Evolutionary conservation across 148 eudicot genomes (phyloP).

Genomic region (Euryodendron excelsum): DNA sequence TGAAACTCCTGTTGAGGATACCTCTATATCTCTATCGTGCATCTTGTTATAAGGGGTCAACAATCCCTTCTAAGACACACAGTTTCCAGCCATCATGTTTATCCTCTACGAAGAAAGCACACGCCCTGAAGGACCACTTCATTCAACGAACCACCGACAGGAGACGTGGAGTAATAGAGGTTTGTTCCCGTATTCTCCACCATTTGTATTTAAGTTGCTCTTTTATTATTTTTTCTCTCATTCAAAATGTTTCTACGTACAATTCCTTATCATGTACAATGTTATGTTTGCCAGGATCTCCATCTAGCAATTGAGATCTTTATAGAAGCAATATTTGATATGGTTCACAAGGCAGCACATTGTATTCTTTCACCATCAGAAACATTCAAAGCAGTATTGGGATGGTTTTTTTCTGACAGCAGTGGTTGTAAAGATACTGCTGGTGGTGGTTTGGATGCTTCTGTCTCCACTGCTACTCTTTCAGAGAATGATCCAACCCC

Average conservation of each 20-base stretch:
- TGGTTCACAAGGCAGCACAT: slow-evolving; percentile 71
- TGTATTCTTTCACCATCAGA: slow-evolving; percentile 73
- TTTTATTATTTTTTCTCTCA: not conserved
- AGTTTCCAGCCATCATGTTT: slow-evolving; percentile 23
- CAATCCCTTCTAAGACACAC: slow-evolving; percentile 19
- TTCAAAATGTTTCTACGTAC: not conserved
- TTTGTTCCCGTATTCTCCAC: slow-evolving; percentile 16
- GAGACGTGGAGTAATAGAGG: slow-evolving; percentile 97
- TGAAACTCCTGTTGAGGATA: slow-evolving; percentile 52
- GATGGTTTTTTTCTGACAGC: slow-evolving; percentile 47
- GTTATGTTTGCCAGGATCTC: slow-evolving; percentile 59
- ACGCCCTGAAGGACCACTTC: slow-evolving; percentile 60
- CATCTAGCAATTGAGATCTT: slow-evolving; percentile 77
- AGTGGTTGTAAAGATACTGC: slow-evolving; percentile 16
- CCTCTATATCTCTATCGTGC: slow-evolving; percentile 50
- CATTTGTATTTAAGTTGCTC: not conserved
- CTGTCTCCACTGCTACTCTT: slow-evolving; percentile 53
- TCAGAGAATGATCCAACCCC: slow-evolving; percentile 65
- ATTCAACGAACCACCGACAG: slow-evolving; percentile 88
- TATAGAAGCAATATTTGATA: slow-evolving; percentile 81
- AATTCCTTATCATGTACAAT: not conserved
- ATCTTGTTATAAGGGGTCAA: slow-evolving; percentile 34
- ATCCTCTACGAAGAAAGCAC: slow-evolving; percentile 43
- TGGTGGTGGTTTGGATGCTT: slow-evolving; percentile 32
- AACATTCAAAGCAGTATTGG: slow-evolving; percentile 41